These are phyloP conservation scores for Borovskyia barvae DNA, from an alignment of 208 protist genomes.

Conservation along the genomic window DNA sequence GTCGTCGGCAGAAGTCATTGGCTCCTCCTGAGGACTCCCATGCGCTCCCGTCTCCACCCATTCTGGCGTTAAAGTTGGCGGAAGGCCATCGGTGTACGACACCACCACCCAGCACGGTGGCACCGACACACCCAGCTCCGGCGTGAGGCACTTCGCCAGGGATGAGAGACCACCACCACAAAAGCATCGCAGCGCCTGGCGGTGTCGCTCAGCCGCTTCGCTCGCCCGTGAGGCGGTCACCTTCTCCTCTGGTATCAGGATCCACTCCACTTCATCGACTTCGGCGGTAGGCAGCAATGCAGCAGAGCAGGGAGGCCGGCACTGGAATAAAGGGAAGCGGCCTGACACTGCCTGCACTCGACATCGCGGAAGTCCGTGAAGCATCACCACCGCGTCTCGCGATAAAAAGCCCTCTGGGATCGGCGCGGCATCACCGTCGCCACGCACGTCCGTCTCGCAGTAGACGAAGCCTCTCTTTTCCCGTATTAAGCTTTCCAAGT, in stretches of 20 bases:
- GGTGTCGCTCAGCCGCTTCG: constrained; percentile 5
- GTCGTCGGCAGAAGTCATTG: too few species aligned
- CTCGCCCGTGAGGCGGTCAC: neutral
- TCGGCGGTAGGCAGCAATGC: neutral
- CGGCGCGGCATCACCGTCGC: constrained; percentile 1
- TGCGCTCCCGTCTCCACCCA: too few species aligned
- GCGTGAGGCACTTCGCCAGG: neutral
- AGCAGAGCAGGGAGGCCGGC: neutral
- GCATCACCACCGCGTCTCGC: constrained; percentile 24
- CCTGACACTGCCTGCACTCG: constrained; percentile 15
- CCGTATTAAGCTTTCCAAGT: too few species aligned
- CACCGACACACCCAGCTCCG: neutral
- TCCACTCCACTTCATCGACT: neutral
- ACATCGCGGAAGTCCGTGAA: constrained; percentile 32
- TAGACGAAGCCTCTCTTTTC: constrained; percentile 3
- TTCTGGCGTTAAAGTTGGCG: too few species aligned
- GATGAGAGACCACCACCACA: neutral
- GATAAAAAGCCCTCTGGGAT: constrained; percentile 10
- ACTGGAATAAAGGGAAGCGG: constrained; percentile 13
- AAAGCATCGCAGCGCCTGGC: neutral
- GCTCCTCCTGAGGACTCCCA: too few species aligned
- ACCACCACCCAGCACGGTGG: constrained; percentile 1
- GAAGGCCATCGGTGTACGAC: constrained; percentile 6
- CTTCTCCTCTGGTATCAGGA: neutral
- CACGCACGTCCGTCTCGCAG: neutral